Evolutionary conservation across 2,329 filamentous ascomycete genomes (phyloP).

Genomic region (Ploettnerulaceae sp.): DNA sequence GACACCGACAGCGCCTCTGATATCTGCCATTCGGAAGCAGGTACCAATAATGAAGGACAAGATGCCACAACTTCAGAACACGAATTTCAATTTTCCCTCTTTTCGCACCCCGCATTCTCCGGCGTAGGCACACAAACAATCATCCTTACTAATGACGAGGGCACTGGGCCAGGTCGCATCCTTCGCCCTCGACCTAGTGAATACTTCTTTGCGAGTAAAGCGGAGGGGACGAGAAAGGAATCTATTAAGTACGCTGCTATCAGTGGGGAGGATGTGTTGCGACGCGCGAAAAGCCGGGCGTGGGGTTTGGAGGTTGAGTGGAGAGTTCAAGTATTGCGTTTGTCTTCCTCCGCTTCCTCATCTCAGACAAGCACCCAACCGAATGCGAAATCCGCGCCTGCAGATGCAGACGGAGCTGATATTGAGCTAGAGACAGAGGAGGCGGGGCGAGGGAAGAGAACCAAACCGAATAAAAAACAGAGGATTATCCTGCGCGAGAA

Average conservation of each 20-base stretch:
- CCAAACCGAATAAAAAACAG: slow-evolving; percentile 53
- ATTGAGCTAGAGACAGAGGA: background rate
- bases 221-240: slow-evolving; percentile 36
- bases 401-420: background rate
- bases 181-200: slow-evolving; percentile 40
- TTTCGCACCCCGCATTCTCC: slow-evolving; percentile 31
- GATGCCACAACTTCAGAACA: slow-evolving; percentile 29
- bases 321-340: slow-evolving; percentile 40
- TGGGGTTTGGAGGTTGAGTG: slow-evolving; percentile 60
- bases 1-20: background rate
- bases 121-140: slow-evolving; percentile 38
- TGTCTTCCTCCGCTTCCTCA: too few relatives aligned
- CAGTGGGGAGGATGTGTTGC: slow-evolving; percentile 46
- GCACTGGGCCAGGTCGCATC: slow-evolving; percentile 37
- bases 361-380: too few relatives aligned
- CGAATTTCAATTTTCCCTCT: slow-evolving; percentile 53
- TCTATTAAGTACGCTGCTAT: slow-evolving; percentile 46
- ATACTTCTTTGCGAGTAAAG: slow-evolving; percentile 45
- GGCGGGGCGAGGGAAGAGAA: slow-evolving; percentile 33
- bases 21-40: slow-evolving; percentile 8
- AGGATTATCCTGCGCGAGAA: slow-evolving; percentile 46
- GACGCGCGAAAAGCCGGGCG: slow-evolving; percentile 39
- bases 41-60: slow-evolving; percentile 27
- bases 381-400: too few relatives aligned
- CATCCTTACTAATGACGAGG: slow-evolving; percentile 41